These are phyloP conservation scores for Stagonosporopsis vannaccii DNA, from an alignment of 2,329 filamentous ascomycete genomes.

Conservation along the genomic window DNA sequence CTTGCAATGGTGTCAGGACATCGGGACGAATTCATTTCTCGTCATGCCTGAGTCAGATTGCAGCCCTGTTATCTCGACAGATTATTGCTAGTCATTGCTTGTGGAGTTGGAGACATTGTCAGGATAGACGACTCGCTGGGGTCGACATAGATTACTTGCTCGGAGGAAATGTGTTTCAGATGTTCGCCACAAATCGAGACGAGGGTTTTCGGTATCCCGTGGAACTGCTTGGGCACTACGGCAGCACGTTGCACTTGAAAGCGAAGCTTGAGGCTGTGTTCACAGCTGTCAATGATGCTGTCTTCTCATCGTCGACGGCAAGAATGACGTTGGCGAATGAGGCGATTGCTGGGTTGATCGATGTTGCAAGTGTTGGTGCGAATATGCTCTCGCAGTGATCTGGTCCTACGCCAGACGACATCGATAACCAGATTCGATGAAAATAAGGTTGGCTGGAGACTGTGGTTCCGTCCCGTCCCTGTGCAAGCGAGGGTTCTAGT, in stretches of 20 bases:
- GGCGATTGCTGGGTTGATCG: background rate
- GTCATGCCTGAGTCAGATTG: background rate
- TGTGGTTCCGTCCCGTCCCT: conserved; percentile 1
- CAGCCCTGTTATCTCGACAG: background rate
- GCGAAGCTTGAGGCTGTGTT: too few relatives aligned
- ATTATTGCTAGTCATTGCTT: background rate
- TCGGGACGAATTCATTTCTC: background rate
- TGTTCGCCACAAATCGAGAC: background rate
- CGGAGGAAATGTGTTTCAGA: conserved; percentile 11
- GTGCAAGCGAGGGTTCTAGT: conserved; percentile 5
- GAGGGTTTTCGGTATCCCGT: background rate
- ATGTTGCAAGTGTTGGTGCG: background rate
- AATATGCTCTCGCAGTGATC: conserved; percentile 12
- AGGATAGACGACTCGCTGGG: background rate
- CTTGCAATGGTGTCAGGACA: background rate
- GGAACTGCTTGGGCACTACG: background rate
- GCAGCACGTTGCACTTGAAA: background rate
- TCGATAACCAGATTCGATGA: conserved; percentile 1
- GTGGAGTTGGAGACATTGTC: background rate
- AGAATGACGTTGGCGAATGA: background rate
- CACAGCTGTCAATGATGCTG: background rate
- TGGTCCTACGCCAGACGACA: background rate
- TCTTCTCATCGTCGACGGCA: background rate
- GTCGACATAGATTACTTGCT: background rate
- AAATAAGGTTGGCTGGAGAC: background rate